phyloP scores from a whole-genome alignment of 306 rosid genomes.

The Senna siamea region DNA sequence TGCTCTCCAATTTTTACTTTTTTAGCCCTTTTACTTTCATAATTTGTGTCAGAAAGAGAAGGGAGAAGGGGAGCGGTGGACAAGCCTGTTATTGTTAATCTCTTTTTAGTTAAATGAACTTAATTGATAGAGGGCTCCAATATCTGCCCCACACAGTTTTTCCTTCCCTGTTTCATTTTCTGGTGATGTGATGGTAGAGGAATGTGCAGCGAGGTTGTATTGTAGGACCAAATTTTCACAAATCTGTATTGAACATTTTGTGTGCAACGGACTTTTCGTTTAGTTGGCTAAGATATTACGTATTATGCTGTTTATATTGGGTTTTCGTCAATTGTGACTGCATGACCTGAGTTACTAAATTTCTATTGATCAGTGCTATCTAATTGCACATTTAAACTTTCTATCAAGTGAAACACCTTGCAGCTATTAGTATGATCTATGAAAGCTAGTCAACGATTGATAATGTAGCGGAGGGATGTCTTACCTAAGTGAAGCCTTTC shows the following conservation, averaged over 20 bases:
- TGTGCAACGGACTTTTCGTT: slow-evolving; percentile 18
- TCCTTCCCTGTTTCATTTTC: slow-evolving; percentile 10
- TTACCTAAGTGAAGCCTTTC: too few species aligned
- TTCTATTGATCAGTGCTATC: too few species aligned
- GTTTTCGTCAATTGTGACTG: neutral
- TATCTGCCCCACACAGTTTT: slow-evolving; percentile 47
- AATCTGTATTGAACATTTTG: slow-evolving; percentile 36
- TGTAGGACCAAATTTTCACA: slow-evolving; percentile 47
- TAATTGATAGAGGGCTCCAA: slow-evolving; percentile 51
- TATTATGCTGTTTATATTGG: neutral
- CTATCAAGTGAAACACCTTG: too few species aligned
- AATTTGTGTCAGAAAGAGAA: slow-evolving; percentile 18
- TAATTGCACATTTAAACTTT: too few species aligned
- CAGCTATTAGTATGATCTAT: too few species aligned
- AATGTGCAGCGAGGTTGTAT: slow-evolving; percentile 36
- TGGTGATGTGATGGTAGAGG: slow-evolving; percentile 42
- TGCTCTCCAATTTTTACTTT: slow-evolving; percentile 38
- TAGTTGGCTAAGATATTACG: neutral
- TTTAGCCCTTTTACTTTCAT: slow-evolving; percentile 30
- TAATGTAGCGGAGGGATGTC: too few species aligned
- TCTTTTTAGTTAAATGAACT: slow-evolving; percentile 42
- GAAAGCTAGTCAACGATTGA: too few species aligned
- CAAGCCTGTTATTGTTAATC: slow-evolving; percentile 19
- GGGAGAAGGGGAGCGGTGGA: slow-evolving; percentile 18
- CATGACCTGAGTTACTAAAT: neutral